Evolutionary conservation across 768 basidiomycete genomes (phyloP).

Genomic region (Podaxis carcinomalis): DNA sequence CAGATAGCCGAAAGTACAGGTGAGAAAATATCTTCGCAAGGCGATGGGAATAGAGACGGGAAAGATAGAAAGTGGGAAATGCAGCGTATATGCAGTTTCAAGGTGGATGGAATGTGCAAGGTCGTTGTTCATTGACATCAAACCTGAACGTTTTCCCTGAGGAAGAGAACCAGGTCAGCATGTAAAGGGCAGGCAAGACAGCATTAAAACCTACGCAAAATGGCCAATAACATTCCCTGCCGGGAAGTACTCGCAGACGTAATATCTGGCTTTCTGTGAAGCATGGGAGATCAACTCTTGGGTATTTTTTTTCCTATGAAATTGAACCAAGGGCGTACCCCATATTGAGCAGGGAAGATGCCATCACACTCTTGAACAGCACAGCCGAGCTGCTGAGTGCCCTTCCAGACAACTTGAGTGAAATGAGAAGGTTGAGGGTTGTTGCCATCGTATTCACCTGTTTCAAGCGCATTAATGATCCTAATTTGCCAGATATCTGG

Average conservation of each 20-base stretch:
- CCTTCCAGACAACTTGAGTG: slow-evolving; percentile 78
- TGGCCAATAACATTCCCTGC: slow-evolving; percentile 62
- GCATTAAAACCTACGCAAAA: slow-evolving; percentile 46
- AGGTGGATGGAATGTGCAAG: not conserved
- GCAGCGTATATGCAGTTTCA: not conserved
- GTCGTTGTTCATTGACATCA: slow-evolving; percentile 17
- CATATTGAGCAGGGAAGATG: slow-evolving; percentile 52
- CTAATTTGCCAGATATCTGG: not conserved
- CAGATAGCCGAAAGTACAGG: slow-evolving; percentile 6
- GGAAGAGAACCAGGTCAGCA: not conserved
- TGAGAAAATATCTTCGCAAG: slow-evolving; percentile 4
- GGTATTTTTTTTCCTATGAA: not conserved
- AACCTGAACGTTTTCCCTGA: slow-evolving; percentile 43
- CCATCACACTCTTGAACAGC: slow-evolving; percentile 52
- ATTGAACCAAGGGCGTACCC: slow-evolving; percentile 35
- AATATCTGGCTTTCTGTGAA: slow-evolving; percentile 48
- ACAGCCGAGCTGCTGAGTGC: slow-evolving; percentile 58
- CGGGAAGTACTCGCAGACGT: slow-evolving; percentile 66
- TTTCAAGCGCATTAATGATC: slow-evolving; percentile 1
- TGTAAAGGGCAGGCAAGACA: not conserved
- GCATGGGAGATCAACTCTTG: slow-evolving; percentile 6
- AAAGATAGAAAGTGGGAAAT: not conserved
- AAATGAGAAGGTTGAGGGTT: slow-evolving; percentile 64
- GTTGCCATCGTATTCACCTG: slow-evolving; percentile 52
- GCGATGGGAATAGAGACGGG: not conserved